These are phyloP conservation scores for Fusarium brevicatenulatum DNA, from an alignment of 2,329 filamentous ascomycete species.

Conservation along the genomic window DNA sequence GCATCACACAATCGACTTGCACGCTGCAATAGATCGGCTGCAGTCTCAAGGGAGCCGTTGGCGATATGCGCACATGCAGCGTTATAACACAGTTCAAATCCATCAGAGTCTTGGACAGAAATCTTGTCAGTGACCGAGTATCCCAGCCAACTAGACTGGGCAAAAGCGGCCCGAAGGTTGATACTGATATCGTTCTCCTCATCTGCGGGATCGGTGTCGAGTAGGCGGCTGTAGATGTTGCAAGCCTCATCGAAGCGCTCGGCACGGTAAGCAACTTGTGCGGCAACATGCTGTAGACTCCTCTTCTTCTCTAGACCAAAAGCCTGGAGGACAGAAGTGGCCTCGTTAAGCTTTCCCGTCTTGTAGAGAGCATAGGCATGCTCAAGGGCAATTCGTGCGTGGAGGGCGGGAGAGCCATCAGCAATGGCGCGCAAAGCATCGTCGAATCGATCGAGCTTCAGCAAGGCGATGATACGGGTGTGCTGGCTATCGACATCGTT, in stretches of 20 bases:
- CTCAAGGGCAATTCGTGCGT: slow-evolving; percentile 71
- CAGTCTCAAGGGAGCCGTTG: slow-evolving; percentile 72
- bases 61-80: slow-evolving; percentile 79
- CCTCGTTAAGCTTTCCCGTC: slow-evolving; percentile 73
- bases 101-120: slow-evolving; percentile 70
- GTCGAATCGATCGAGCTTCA: slow-evolving; percentile 84
- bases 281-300: slow-evolving; percentile 64
- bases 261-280: slow-evolving; percentile 77
- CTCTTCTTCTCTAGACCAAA: slow-evolving; percentile 45
- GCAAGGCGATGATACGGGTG: slow-evolving; percentile 76
- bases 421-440: slow-evolving; percentile 78
- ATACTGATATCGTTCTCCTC: slow-evolving; percentile 81
- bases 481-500: slow-evolving; percentile 69
- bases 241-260: slow-evolving; percentile 77
- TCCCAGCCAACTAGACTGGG: slow-evolving; percentile 78
- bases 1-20: slow-evolving; percentile 77
- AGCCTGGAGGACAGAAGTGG: slow-evolving; percentile 59
- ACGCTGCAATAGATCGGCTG: slow-evolving; percentile 73
- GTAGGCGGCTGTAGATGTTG: slow-evolving; percentile 70
- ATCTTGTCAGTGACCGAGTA: slow-evolving; percentile 55
- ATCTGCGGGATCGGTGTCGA: slow-evolving; percentile 58
- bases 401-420: slow-evolving; percentile 69
- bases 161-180: slow-evolving; percentile 77
- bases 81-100: slow-evolving; percentile 87
- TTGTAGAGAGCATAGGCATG: slow-evolving; percentile 88